Conservation (phyloP, 352 stramenopile species). For the Phytophthora hybrid region DNA sequence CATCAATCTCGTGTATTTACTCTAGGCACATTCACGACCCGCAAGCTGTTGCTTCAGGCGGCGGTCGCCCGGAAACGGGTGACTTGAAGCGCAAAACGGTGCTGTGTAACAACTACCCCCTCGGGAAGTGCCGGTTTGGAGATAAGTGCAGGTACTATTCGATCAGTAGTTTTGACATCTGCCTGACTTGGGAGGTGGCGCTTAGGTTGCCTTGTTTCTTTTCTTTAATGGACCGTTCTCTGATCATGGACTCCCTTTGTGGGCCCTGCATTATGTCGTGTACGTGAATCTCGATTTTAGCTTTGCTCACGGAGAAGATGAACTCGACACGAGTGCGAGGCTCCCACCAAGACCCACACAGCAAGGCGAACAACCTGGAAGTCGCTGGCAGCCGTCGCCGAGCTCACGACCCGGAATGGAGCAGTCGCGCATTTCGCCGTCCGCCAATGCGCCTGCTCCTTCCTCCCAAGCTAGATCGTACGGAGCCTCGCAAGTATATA, state of each 20-base stretch:
- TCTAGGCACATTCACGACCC: slow-evolving; percentile 70
- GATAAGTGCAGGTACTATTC: slow-evolving; percentile 84
- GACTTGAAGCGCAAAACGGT: slow-evolving; percentile 75
- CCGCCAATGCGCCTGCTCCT: slow-evolving; percentile 41
- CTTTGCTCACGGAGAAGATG: slow-evolving; percentile 84
- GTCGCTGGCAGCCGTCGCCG: slow-evolving; percentile 40
- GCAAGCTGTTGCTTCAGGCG: slow-evolving; percentile 20
- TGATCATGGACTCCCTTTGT: slow-evolving; percentile 43
- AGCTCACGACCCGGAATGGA: slow-evolving; percentile 29
- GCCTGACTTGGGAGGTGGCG: slow-evolving; percentile 17
- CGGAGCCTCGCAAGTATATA: slow-evolving; percentile 66
- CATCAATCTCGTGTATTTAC: slow-evolving; percentile 10
- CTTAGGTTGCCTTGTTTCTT: slow-evolving; percentile 21
- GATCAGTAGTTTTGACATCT: slow-evolving; percentile 34
- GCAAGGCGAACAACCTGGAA: slow-evolving; percentile 31
- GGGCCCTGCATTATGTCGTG: slow-evolving; percentile 33
- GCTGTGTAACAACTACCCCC: slow-evolving; percentile 79
- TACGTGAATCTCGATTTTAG: slow-evolving; percentile 48
- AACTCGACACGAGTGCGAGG: slow-evolving; percentile 52
- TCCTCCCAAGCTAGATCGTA: slow-evolving; percentile 65
- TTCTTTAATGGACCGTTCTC: slow-evolving; percentile 38
- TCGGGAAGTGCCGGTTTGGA: slow-evolving; percentile 81
- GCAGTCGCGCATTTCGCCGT: slow-evolving; percentile 29
- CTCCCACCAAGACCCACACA: slow-evolving; percentile 25
- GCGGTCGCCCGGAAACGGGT: slow-evolving; percentile 46